These are phyloP conservation scores for Backusella australiensis DNA, from an alignment of 192 early-diverging fungal genomes.

Conservation along the genomic window DNA sequence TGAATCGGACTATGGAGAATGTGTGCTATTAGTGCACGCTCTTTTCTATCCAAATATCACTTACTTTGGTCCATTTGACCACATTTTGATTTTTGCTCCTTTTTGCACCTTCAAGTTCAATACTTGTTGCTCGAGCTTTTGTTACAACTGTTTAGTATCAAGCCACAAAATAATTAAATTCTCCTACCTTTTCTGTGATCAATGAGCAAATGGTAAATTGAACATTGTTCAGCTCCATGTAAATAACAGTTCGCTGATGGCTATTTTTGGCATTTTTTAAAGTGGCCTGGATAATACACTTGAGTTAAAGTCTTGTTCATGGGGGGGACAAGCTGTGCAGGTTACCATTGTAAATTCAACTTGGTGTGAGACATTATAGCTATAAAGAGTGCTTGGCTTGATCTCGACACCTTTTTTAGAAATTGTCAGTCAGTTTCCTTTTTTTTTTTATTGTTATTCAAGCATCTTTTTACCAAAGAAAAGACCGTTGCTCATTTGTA, in stretches of 20 bases:
- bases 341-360: background rate
- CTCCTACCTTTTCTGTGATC: background rate
- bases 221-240: background rate
- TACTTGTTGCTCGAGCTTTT: background rate
- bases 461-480: too few relatives aligned
- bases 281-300: background rate
- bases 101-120: background rate
- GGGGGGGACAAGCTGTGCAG: background rate
- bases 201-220: background rate
- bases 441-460: background rate
- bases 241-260: background rate
- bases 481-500: too few relatives aligned
- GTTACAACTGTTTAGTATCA: background rate
- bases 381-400: background rate
- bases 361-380: background rate
- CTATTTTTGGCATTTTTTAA: background rate
- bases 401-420: background rate
- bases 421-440: too few relatives aligned
- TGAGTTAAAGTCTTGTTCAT: background rate
- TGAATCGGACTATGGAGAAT: background rate
- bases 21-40: background rate
- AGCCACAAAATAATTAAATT: background rate
- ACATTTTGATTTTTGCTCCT: background rate
- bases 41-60: background rate
- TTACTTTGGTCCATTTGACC: slow-evolving; percentile 1